A percentile compares a stretch with the other conserved stretches of the same genome.
These are phyloP conservation scores for Plantago major DNA, from an alignment of 257 asterid genomes.

Conservation along the genomic window DNA sequence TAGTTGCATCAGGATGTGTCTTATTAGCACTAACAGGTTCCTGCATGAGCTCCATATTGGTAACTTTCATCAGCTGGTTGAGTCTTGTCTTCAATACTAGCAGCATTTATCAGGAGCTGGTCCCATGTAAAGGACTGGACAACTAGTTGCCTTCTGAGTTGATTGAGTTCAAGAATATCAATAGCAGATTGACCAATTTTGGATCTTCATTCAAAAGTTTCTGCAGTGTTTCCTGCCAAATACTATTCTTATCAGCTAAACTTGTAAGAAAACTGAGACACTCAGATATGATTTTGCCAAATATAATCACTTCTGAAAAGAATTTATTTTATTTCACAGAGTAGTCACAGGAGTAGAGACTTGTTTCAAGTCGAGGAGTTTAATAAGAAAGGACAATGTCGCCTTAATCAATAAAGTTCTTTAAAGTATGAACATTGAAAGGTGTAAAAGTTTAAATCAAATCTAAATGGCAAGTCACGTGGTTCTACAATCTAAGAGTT, in stretches of 20 bases:
- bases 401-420: background rate
- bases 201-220: constrained; percentile 49
- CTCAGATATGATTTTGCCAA: constrained; percentile 1
- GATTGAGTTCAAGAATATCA: constrained; percentile 83
- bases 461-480: constrained; percentile 11
- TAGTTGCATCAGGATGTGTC: constrained; percentile 26
- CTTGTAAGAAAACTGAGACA: background rate
- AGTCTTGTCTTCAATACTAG: constrained; percentile 35
- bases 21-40: constrained; percentile 33
- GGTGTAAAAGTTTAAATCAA: constrained; percentile 3
- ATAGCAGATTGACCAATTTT: constrained; percentile 53
- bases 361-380: background rate
- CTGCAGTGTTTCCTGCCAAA: constrained; percentile 60
- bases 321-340: background rate
- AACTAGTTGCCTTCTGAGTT: constrained; percentile 62
- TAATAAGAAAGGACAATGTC: constrained; percentile 3
- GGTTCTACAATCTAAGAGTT: too few relatives aligned
- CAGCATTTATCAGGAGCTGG: constrained; percentile 62
- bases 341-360: background rate
- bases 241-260: constrained; percentile 23
- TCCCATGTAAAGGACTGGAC: constrained; percentile 91
- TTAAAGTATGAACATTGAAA: background rate
- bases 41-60: constrained; percentile 33
- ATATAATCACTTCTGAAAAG: background rate
- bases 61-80: constrained; percentile 28